phyloP scores from a whole-genome alignment of 805 yeast genomes.

The Candida patagonica region DNA sequence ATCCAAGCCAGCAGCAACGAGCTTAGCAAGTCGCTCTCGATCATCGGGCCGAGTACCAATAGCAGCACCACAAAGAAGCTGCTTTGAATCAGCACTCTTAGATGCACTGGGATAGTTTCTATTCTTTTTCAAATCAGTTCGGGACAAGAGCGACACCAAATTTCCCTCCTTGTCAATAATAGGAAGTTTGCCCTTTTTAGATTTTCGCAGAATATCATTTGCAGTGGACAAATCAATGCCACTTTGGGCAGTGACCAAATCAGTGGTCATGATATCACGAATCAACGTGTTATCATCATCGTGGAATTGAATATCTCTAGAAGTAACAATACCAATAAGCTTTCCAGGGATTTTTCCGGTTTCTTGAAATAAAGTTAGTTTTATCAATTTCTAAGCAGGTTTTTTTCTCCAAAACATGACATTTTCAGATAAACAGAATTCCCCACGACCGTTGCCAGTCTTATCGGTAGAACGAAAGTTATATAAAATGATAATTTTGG shows the following conservation, averaged over 20 bases:
- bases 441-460: conserved; percentile 92
- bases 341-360: conserved; percentile 81
- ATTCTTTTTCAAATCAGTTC: conserved; percentile 96
- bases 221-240: conserved; percentile 68
- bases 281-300: conserved; percentile 58
- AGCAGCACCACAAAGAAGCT: conserved; percentile 97
- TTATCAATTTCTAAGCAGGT: conserved; percentile 6
- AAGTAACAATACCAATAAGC: conserved; percentile 88
- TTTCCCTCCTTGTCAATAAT: conserved; percentile 70
- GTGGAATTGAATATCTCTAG: conserved; percentile 94
- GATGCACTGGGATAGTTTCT: conserved; percentile 90
- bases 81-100: conserved; percentile 86
- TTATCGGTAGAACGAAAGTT: conserved; percentile 99
- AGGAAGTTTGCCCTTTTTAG: conserved; percentile 97
- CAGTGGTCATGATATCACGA: conserved; percentile 81
- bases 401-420: neutral
- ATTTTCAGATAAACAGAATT: conserved; percentile 30
- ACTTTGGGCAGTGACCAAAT: conserved; percentile 72
- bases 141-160: conserved; percentile 79
- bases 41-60: conserved; percentile 91
- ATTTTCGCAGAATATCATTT: conserved; percentile 78
- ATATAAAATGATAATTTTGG: conserved; percentile 35
- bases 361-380: conserved; percentile 39
- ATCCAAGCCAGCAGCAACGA: conserved; percentile 94
- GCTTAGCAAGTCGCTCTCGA: conserved; percentile 68